phyloP scores from a whole-genome alignment of 1,284 basidiomycete genomes.

The Phenoliferia sp. region DNA sequence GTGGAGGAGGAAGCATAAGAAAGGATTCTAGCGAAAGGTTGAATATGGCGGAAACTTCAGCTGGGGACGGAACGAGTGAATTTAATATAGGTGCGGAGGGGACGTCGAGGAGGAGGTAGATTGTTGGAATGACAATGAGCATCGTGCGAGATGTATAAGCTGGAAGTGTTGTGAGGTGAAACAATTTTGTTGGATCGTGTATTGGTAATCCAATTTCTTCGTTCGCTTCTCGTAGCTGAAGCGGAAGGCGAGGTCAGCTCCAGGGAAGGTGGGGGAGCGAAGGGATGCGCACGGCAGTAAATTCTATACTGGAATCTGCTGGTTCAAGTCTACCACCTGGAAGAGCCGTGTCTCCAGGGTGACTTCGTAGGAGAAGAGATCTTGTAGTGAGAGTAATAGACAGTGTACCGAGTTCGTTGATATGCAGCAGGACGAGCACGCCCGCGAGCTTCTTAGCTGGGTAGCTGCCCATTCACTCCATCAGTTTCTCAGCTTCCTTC shows the following conservation, averaged over 20 bases:
- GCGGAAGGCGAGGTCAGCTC: background rate
- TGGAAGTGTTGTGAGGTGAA: constrained; percentile 30
- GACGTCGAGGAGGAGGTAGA: constrained; percentile 23
- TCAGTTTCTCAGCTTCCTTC: background rate
- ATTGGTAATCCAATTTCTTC: constrained; percentile 32
- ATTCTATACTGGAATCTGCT: background rate
- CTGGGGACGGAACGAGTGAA: constrained; percentile 12
- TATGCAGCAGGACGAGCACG: constrained; percentile 34
- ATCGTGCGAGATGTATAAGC: constrained; percentile 34
- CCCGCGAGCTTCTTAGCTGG: constrained; percentile 24
- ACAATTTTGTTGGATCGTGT: background rate
- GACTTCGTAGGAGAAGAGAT: constrained; percentile 20
- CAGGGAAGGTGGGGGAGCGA: background rate
- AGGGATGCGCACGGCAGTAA: background rate
- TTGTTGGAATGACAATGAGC: constrained; percentile 34
- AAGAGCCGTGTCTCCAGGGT: constrained; percentile 35
- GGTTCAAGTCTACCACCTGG: constrained; percentile 33
- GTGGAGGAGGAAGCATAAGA: constrained; percentile 3
- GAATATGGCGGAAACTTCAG: constrained; percentile 35
- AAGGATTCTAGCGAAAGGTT: constrained; percentile 17
- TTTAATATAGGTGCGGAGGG: background rate
- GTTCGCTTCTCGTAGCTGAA: constrained; percentile 32
- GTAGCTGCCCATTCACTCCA: background rate
- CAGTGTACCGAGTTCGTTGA: constrained; percentile 15
- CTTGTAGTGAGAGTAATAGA: constrained; percentile 33